Evolutionary conservation across 768 basidiomycete species (phyloP), one percentile per base, ranked within the genome.

Genomic region (Candolleomyces eurysporus): DNA sequence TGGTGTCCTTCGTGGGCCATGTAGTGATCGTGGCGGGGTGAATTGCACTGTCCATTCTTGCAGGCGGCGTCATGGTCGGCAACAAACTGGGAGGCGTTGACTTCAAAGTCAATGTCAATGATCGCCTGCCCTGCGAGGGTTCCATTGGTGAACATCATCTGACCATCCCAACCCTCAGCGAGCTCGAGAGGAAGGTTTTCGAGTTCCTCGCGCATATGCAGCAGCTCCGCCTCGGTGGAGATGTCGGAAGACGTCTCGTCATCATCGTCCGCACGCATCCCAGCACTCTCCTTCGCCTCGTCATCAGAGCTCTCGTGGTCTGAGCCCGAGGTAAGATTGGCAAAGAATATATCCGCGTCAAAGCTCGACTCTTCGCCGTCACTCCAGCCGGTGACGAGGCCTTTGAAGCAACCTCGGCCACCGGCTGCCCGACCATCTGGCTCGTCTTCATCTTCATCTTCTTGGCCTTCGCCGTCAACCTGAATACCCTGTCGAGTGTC

Each of bases 331-430:
- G 86, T 85, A 46, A 93, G 82, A 68, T 91, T 89, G 59, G 88
- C 85, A 67, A 94, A 93, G 76, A 94, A 93, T 0, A 93, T 72
- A 63, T 93, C 91, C 10, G 92, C 92, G 66, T 94, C 92, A 66
- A 91, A 90, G 62, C 82, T 84, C 2, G 86, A 88, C 70, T 91
- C 91, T 64, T 87, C 90, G 60, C 87, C 89, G 19, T 89, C 88
- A 45, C 88, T 88, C 91, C 90, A 94, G 48, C 89, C 86, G 1
- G 87, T 87, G 52, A 83, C 87, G 51, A 90, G 79, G 52, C 88
- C 89, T 45, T 82, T 81, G 67, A 86, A 90, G 52, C 67, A 36
- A 36, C 36, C 50, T 69, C 73, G 32, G 58, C 65, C 60, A 68
- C 71, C 21, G 68, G 63, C 50, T 48, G 60, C 48, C 59, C 65